Percentiles rank a stretch among this genome's conserved stretches.
Conservation (phyloP, 177 flowering plant species). For the Vitis hybrid region DNA sequence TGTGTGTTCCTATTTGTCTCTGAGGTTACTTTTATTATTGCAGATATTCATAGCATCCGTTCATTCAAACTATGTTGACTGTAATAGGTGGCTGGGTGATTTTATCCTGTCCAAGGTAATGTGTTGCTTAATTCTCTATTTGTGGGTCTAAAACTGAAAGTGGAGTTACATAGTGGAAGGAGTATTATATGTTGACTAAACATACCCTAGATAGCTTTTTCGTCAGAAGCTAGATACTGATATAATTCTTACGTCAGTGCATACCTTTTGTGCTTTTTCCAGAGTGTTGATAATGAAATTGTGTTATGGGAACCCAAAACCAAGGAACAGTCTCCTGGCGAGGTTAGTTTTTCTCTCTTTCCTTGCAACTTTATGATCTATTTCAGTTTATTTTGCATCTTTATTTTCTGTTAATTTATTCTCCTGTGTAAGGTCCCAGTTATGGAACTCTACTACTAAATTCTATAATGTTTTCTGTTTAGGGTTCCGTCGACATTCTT, state of each 20-base stretch:
- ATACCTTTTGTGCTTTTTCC: slow-evolving; percentile 14
- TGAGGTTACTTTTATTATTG: slow-evolving; percentile 5
- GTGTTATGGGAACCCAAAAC: slow-evolving; percentile 93
- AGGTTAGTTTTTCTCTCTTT: slow-evolving; percentile 39
- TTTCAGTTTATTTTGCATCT: background rate
- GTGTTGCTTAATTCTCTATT: background rate
- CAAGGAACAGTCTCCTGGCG: slow-evolving; percentile 92
- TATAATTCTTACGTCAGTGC: background rate
- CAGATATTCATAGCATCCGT: slow-evolving; percentile 86
- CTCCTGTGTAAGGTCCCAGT: background rate
- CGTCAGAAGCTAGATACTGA: background rate
- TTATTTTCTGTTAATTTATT: background rate
- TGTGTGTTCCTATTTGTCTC: background rate
- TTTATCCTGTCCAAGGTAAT: slow-evolving; percentile 90
- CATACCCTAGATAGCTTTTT: background rate
- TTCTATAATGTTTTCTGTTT: slow-evolving; percentile 17
- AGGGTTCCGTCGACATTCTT: slow-evolving; percentile 89
- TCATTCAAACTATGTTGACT: slow-evolving; percentile 95
- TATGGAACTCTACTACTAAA: background rate
- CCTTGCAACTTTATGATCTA: background rate
- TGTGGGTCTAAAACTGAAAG: background rate
- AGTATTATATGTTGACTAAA: background rate
- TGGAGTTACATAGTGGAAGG: background rate
- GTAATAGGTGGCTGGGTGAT: slow-evolving; percentile 98
- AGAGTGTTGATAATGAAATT: slow-evolving; percentile 98